A percentile compares a stretch with the other conserved stretches of the same genome.
Evolutionary conservation across 2,329 filamentous ascomycete species (phyloP).

Genomic region (Claviceps cyperi): DNA sequence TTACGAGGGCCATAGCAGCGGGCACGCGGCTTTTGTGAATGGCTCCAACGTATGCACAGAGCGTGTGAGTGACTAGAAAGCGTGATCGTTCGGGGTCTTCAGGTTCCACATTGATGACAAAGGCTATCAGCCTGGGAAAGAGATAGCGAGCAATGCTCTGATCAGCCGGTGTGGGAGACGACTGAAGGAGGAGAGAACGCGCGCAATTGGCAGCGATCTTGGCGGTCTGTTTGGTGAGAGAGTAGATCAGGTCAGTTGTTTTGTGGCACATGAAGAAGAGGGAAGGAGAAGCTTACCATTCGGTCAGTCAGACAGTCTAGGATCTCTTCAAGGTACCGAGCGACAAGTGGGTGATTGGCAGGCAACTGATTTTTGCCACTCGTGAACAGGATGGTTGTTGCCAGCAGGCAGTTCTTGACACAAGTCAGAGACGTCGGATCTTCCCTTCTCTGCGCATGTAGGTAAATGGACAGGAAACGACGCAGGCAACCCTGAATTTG

Average conservation of each 20-base stretch:
- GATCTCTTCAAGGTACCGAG: slow-evolving; percentile 63
- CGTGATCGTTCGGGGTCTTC: slow-evolving; percentile 72
- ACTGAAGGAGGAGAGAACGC: slow-evolving; percentile 62
- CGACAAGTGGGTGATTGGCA: slow-evolving; percentile 59
- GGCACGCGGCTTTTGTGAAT: slow-evolving; percentile 30
- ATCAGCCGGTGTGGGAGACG: slow-evolving; percentile 48
- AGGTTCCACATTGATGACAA: slow-evolving; percentile 52
- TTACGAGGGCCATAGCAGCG: slow-evolving; percentile 58
- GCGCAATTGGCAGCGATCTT: slow-evolving; percentile 86
- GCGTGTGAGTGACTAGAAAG: slow-evolving; percentile 53
- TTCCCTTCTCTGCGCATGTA: slow-evolving; percentile 62
- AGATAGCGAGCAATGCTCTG: slow-evolving; percentile 61
- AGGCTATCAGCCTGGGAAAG: slow-evolving; percentile 60
- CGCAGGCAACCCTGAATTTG: slow-evolving; percentile 73
- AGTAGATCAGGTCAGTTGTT: background rate
- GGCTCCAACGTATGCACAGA: slow-evolving; percentile 54
- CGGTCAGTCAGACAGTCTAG: slow-evolving; percentile 70
- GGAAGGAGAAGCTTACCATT: slow-evolving; percentile 38
- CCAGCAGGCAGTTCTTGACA: slow-evolving; percentile 85
- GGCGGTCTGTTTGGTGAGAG: slow-evolving; percentile 40
- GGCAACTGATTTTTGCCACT: slow-evolving; percentile 60
- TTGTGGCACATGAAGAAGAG: background rate
- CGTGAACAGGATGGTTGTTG: slow-evolving; percentile 78
- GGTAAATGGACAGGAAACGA: slow-evolving; percentile 68
- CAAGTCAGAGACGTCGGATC: slow-evolving; percentile 63